phyloP scores from a whole-genome alignment of 768 basidiomycete species.

The Clathrus columnatus region DNA sequence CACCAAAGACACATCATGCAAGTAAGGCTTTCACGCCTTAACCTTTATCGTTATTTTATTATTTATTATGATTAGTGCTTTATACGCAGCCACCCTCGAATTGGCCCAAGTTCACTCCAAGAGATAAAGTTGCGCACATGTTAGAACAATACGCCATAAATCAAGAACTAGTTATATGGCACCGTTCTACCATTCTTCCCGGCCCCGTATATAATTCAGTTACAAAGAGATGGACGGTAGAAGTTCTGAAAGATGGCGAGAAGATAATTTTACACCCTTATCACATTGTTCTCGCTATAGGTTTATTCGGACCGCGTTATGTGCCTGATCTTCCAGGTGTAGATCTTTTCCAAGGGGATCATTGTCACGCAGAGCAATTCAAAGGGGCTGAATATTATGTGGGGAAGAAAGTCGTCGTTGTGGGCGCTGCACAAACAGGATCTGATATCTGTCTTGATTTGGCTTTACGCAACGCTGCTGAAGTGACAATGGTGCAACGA shows the following conservation, averaged over 20 bases:
- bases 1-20: conserved; percentile 14
- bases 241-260: conserved; percentile 23
- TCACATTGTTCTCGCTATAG: conserved; percentile 33
- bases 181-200: conserved; percentile 24
- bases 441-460: conserved; percentile 34
- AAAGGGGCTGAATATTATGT: conserved; percentile 20
- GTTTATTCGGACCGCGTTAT: conserved; percentile 25
- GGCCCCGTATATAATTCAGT: conserved; percentile 25
- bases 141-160: conserved; percentile 31
- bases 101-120: conserved; percentile 35
- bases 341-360: conserved; percentile 24
- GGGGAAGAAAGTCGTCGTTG: conserved; percentile 31
- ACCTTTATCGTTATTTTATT: neutral
- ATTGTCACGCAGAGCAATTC: conserved; percentile 26
- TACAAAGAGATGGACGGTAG: conserved; percentile 26
- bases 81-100: conserved; percentile 32
- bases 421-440: conserved; percentile 34
- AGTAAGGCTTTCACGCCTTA: neutral
- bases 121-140: conserved; percentile 36
- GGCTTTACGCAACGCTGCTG: conserved; percentile 21
- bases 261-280: conserved; percentile 24
- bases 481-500: conserved; percentile 36
- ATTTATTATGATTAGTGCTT: conserved; percentile 23
- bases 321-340: conserved; percentile 22
- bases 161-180: conserved; percentile 40